Conservation (phyloP, 164 flowering plant genomes). For the Dillenia turbinata region DNA sequence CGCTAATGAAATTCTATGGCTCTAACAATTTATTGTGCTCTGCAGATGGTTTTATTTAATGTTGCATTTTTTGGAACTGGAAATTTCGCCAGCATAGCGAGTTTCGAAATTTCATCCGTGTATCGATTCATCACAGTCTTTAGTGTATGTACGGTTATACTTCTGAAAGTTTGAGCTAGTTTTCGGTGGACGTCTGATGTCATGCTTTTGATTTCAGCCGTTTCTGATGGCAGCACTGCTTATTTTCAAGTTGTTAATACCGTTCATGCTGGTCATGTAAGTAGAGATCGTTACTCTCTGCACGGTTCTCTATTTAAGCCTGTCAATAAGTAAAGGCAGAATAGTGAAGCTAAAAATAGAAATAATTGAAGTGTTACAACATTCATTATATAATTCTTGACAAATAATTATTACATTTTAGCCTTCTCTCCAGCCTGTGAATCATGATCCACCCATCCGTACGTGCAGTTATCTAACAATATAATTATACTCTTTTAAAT, state of each 20-base stretch:
- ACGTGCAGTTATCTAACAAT: too few species aligned
- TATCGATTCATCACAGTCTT: constrained; percentile 93
- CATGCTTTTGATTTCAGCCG: constrained; percentile 59
- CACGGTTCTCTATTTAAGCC: too few species aligned
- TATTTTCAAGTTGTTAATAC: constrained; percentile 87
- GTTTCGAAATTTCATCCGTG: constrained; percentile 97
- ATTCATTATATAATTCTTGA: too few species aligned
- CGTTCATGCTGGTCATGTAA: constrained; percentile 98
- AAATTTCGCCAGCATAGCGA: constrained; percentile 96
- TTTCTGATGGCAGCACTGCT: constrained; percentile 94
- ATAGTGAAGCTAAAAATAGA: too few species aligned
- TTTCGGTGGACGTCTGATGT: constrained; percentile 3
- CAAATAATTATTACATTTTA: too few species aligned
- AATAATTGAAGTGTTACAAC: too few species aligned
- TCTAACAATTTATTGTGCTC: constrained; percentile 9
- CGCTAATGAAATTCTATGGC: not conserved
- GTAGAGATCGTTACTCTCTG: constrained; percentile 14
- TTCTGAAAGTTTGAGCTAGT: not conserved
- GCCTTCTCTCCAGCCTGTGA: too few species aligned
- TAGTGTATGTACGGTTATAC: constrained; percentile 56
- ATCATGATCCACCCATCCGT: too few species aligned
- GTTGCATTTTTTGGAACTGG: constrained; percentile 98
- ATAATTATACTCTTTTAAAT: too few species aligned
- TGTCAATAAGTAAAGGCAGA: too few species aligned
- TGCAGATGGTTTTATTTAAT: constrained; percentile 85